Base-by-base conservation (phyloP, 768 basidiomycete genomes). In the Mycena pura region DNA sequence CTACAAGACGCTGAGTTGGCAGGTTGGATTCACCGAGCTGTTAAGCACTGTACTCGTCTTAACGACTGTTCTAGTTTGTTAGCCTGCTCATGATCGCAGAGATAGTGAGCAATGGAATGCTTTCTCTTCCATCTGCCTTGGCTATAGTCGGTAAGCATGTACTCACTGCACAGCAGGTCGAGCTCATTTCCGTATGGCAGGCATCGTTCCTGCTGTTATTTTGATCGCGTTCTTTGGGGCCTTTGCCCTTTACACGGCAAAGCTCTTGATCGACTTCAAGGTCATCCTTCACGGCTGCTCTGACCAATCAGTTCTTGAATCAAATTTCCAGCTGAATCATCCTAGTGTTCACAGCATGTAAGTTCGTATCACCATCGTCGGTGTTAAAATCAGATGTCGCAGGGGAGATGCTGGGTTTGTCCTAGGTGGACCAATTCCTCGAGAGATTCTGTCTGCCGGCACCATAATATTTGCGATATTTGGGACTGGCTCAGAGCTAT, bases 261-360 rank as follows among this genome's bases (percentile, higher is more conserved):
- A 85, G 58, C 69, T 86, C 5, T 72, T 86, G 48, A 76, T 86
- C 52, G 81, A 85, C 71, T 85, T 85, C 76, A 85, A 85, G 68
- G 68, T 84, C 24, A 82, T 82, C 48, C 80, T 83, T 63, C 80
- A 77, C 0, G 73, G 76, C 25, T 81, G 80, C n/a, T 6, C 79
- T 82, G 57, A 17, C 66, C 52, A 31, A n/a, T 36, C 13, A 29
- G 27, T 25, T 13, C 19, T 3, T 3, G 19, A 62, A 36, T 28
- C 9, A 21, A 9, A 43, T 34, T 28, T n/a, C 5, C 15, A 65
- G 64, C 65, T 85, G 28, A 84, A 83, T 57, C 84, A 85, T 66
- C 83, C 81, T 0, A 72, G 77, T 25, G 83, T 84, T 6, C 84
- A 85, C 60, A 84, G 76, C 56, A 84, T 85, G 82, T 83, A 62